Percentiles rank a stretch among this genome's conserved stretches.
Evolutionary conservation across 495 filamentous ascomycete genomes (phyloP).

Genomic region (Endocarpon pusillum): DNA sequence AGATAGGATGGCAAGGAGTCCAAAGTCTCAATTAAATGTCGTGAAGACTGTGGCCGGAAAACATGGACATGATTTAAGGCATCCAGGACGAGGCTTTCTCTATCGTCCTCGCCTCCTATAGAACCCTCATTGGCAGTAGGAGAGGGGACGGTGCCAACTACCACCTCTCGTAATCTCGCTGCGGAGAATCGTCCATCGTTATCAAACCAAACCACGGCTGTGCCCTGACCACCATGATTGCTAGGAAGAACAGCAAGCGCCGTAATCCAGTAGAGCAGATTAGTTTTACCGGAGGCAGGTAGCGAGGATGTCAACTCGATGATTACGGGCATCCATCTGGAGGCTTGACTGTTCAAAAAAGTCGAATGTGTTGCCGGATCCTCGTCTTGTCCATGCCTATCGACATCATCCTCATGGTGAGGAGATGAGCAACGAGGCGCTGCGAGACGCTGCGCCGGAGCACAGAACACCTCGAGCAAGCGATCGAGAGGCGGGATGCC

Average conservation of each 20-base stretch:
- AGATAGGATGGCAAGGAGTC: conserved; percentile 32
- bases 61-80: conserved; percentile 32
- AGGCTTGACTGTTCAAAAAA: conserved; percentile 13
- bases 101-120: conserved; percentile 5
- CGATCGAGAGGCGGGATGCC: conserved; percentile 31
- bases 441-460: conserved; percentile 13
- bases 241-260: conserved; percentile 39
- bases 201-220: conserved; percentile 54
- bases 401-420: too few species aligned
- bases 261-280: conserved; percentile 52
- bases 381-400: conserved; percentile 3
- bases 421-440: too few species aligned
- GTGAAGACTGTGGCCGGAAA: conserved; percentile 37
- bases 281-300: conserved; percentile 42
- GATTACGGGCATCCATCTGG: conserved; percentile 25
- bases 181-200: conserved; percentile 49
- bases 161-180: conserved; percentile 7
- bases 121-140: not conserved
- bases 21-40: conserved; percentile 34
- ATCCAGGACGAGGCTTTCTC: conserved; percentile 18
- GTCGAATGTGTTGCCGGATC: conserved; percentile 2
- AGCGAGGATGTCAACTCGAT: conserved; percentile 39
- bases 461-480: conserved; percentile 26
- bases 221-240: conserved; percentile 28
- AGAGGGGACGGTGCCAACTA: not conserved